phyloP scores from a whole-genome alignment of 352 stramenopile species.

The Albugo candida region DNA sequence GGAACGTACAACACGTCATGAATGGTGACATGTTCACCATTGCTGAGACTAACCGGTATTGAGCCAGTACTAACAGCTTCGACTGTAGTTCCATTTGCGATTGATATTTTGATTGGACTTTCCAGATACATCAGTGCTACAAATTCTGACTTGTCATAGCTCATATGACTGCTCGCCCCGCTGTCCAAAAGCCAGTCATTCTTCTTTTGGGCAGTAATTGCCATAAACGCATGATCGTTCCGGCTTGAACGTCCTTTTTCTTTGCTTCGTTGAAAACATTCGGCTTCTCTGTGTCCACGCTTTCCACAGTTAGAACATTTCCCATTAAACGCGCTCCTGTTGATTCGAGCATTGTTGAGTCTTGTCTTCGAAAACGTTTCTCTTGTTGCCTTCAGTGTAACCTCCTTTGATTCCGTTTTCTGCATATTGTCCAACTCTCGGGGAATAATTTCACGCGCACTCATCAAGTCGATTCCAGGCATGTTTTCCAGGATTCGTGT shows the following conservation, averaged over 20 bases:
- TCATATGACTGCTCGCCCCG: constrained; percentile 6
- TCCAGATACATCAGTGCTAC: not conserved
- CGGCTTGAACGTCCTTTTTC: too few relatives aligned
- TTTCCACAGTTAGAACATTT: constrained; percentile 3
- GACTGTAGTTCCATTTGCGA: too few relatives aligned
- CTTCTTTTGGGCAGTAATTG: too few relatives aligned
- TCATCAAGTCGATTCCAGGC: not conserved
- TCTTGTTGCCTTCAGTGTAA: not conserved
- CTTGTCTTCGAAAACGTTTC: not conserved
- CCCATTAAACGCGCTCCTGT: constrained; percentile 1
- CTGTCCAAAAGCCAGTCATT: constrained; percentile 2
- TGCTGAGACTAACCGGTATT: not conserved
- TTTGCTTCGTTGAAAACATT: not conserved
- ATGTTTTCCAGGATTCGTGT: constrained; percentile 4
- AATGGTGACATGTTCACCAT: not conserved
- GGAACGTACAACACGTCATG: not conserved
- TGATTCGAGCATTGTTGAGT: not conserved
- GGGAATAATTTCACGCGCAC: not conserved
- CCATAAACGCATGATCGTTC: too few relatives aligned
- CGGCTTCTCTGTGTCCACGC: constrained; percentile 1
- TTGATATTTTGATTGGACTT: too few relatives aligned
- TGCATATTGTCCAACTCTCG: not conserved
- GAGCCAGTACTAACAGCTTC: not conserved
- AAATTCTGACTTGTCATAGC: not conserved
- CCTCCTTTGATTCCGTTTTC: not conserved